Conservation (phyloP, 208 protist species). For the Wallacemonas sp. region DNA sequence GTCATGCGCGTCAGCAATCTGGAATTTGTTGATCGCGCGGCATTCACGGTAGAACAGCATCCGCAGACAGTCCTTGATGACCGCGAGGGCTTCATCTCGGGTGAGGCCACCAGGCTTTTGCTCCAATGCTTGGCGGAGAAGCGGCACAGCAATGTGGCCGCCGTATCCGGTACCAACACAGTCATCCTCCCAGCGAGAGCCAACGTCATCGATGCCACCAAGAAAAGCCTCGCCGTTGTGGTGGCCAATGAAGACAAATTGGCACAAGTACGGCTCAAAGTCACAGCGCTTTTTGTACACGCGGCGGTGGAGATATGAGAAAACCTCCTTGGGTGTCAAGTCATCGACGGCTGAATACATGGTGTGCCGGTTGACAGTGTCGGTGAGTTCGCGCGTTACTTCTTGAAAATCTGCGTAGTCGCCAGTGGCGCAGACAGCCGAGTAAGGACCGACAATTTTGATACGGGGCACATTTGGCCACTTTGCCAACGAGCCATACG, state of each 20-base stretch:
- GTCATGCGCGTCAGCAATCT: slow-evolving; percentile 85
- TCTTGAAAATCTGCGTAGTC: slow-evolving; percentile 98
- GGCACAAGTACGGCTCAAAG: slow-evolving; percentile 96
- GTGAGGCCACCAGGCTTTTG: slow-evolving; percentile 70
- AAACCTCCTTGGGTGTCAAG: slow-evolving; percentile 88
- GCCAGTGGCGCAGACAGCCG: slow-evolving; percentile 92
- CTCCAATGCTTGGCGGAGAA: slow-evolving; percentile 92
- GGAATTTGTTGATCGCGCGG: slow-evolving; percentile 94
- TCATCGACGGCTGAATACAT: slow-evolving; percentile 81
- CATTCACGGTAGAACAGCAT: slow-evolving; percentile 98
- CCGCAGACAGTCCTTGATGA: slow-evolving; percentile 93
- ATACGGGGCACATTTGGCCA: slow-evolving; percentile 94
- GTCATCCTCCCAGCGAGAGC: slow-evolving; percentile 93
- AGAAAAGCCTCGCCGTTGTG: slow-evolving; percentile 91
- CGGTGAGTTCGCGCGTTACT: slow-evolving; percentile 74
- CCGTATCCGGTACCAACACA: slow-evolving; percentile 96
- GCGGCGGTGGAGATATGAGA: slow-evolving; percentile 91
- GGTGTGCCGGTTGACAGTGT: slow-evolving; percentile 74
- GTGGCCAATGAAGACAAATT: slow-evolving; percentile 93
- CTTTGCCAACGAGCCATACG: slow-evolving; percentile 96
- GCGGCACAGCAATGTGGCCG: slow-evolving; percentile 93
- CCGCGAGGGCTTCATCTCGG: slow-evolving; percentile 79
- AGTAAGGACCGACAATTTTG: slow-evolving; percentile 82
- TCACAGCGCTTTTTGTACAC: slow-evolving; percentile 95
- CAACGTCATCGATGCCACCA: slow-evolving; percentile 94